Base-by-base conservation (phyloP, 352 stramenopile genomes). In the Stephanocyclus meneghinianus region DNA sequence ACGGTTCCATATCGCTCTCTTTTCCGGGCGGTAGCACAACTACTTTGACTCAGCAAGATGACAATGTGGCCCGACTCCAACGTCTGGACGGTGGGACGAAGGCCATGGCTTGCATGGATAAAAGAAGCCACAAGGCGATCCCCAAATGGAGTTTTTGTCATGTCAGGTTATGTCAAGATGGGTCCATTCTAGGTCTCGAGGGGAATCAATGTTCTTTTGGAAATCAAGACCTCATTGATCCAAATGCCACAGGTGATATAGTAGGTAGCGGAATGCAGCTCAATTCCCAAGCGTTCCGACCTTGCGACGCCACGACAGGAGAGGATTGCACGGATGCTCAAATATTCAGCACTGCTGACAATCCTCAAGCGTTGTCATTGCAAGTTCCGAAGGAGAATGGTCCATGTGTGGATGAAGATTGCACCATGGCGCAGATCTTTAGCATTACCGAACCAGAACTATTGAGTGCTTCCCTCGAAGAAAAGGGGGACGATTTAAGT, bases 181-280 rank as follows among this genome's bases (percentile, higher is more conserved):
- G 72, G 30, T 45, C 51, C 11, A 32, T 80, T 13, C 66, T 69
- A 7, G 47, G 60, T 37, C 55, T 80, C 18, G 47, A 71, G 26
- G 72, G 72, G 1, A 80, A 80, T 67, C 72, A 80, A 32, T 80
- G 72, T 35, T 44, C 56, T 8, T 80, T 80, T 57, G 72, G 72
- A 6, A 69, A 51, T 65, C 35, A 67, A 10, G 72, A 18, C 26
- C 47, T 74, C 6, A 67, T 80, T 35, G 72, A 80, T 57, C 59
- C 59, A 30, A 21, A 56, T 53, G 63, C 26, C 45, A 64, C 47
- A 15, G 26, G 32, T 32, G 13, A 18, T 26, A 60, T 57, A n/a
- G 62, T 62, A 40, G 32, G 40, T 45, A 60, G 2, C 5, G 48
- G 18, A 47, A 70, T 70, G 32, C 29, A 26, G 32, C 10, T 35